Percentiles rank a stretch among this genome's conserved stretches.
Evolutionary conservation across 139 green algal species (phyloP).

Genomic region (Gonium pectorale): DNA sequence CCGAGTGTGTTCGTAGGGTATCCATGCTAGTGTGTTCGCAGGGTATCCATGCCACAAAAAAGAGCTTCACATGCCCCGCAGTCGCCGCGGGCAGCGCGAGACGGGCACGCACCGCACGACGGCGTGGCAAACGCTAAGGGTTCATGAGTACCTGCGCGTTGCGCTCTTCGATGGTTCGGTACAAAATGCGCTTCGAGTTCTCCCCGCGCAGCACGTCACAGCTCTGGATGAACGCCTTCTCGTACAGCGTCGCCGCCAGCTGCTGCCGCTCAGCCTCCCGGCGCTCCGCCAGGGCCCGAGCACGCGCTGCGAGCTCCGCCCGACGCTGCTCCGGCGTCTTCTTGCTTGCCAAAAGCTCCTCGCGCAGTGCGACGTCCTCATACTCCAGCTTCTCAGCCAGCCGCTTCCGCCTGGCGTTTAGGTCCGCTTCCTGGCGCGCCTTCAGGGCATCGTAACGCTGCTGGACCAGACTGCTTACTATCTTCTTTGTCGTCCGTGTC

Average conservation of each 20-base stretch:
- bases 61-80: no score
- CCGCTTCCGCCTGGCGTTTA: slow-evolving; percentile 54
- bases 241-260: slow-evolving; percentile 50
- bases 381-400: slow-evolving; percentile 72
- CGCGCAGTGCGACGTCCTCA: slow-evolving; percentile 89
- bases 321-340: slow-evolving; percentile 70
- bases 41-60: no score
- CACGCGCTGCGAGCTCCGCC: slow-evolving; percentile 60
- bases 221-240: slow-evolving; percentile 71
- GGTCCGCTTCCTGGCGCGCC: slow-evolving; percentile 33
- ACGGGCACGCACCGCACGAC: no score
- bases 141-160: slow-evolving; percentile 55
- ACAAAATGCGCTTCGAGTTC: slow-evolving; percentile 63
- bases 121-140: background rate
- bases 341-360: slow-evolving; percentile 69
- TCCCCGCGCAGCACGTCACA: slow-evolving; percentile 67
- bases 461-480: slow-evolving; percentile 39
- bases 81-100: no score
- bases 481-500: slow-evolving; percentile 38
- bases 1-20: no score
- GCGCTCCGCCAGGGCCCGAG: slow-evolving; percentile 50
- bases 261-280: slow-evolving; percentile 65
- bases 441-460: slow-evolving; percentile 59
- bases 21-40: no score
- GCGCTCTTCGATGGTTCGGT: slow-evolving; percentile 66